These are phyloP conservation scores for Penicillium paneum DNA, from an alignment of 2,329 filamentous ascomycete species.

Conservation along the genomic window DNA sequence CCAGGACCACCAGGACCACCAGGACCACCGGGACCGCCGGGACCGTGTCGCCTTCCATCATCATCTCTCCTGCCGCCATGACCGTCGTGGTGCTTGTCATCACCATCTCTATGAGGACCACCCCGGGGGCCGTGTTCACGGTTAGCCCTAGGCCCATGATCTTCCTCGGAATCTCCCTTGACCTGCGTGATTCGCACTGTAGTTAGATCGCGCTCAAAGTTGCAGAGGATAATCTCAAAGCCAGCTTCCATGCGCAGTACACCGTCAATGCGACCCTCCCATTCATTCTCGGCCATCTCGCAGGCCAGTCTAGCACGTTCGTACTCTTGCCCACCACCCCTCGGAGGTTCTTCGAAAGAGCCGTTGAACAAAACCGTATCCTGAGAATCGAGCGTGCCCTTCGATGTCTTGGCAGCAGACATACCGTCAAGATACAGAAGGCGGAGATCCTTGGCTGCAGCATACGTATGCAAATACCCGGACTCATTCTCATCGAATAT, in stretches of 20 bases:
- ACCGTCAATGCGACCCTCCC: slow-evolving; percentile 57
- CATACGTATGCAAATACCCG: slow-evolving; percentile 67
- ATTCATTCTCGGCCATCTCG: slow-evolving; percentile 49
- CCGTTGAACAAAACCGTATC: slow-evolving; percentile 57
- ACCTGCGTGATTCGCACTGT: slow-evolving; percentile 33
- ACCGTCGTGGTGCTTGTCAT: not conserved
- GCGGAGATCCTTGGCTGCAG: slow-evolving; percentile 54
- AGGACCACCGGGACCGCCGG: not conserved
- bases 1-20: not conserved
- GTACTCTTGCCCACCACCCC: slow-evolving; percentile 39
- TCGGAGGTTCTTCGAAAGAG: slow-evolving; percentile 8
- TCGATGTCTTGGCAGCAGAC: slow-evolving; percentile 61
- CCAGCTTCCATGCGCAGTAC: slow-evolving; percentile 66
- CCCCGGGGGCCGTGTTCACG: not conserved
- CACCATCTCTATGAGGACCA: not conserved
- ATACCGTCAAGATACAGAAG: slow-evolving; percentile 70
- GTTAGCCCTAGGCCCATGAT: not conserved
- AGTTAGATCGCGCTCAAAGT: slow-evolving; percentile 51
- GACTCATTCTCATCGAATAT: not conserved
- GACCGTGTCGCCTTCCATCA: not conserved
- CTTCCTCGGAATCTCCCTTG: slow-evolving; percentile 5
- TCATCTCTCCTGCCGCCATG: not conserved
- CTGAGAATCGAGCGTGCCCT: slow-evolving; percentile 67
- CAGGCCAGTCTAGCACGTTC: slow-evolving; percentile 58
- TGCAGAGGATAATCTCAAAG: slow-evolving; percentile 68